Evolutionary conservation across 371 early-diverging fungal genomes (phyloP).

Genomic region (Coemansia sp.): DNA sequence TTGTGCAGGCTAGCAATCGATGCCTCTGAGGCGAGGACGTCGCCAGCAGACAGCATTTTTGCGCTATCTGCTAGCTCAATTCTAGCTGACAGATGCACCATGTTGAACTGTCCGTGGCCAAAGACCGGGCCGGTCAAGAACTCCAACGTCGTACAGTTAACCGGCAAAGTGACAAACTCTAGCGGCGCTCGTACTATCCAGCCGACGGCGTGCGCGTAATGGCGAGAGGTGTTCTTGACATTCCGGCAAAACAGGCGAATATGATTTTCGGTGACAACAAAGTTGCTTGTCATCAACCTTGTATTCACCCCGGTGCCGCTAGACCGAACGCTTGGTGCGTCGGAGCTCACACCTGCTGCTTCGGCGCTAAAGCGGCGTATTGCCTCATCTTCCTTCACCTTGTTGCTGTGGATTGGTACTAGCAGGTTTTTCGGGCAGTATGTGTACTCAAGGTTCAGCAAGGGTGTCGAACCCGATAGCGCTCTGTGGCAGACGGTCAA

Average conservation of each 20-base stretch:
- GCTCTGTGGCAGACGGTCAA: slow-evolving; percentile 44
- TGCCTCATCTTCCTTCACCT: slow-evolving; percentile 80
- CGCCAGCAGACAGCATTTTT: no score
- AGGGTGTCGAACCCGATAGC: slow-evolving; percentile 34
- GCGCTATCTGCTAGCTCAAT: no score
- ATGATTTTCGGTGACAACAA: slow-evolving; percentile 60
- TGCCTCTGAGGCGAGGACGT: no score
- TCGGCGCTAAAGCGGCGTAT: slow-evolving; percentile 84
- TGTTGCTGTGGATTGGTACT: slow-evolving; percentile 85
- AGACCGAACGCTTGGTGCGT: background rate
- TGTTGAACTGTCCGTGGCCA: background rate
- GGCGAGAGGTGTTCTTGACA: slow-evolving; percentile 83
- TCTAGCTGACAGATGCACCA: background rate
- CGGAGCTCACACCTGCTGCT: slow-evolving; percentile 62
- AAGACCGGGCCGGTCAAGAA: background rate
- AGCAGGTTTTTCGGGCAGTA: slow-evolving; percentile 78
- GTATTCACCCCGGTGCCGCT: background rate
- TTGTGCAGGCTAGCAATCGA: no score
- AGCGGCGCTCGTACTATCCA: slow-evolving; percentile 74
- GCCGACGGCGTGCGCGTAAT: slow-evolving; percentile 76
- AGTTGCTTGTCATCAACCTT: slow-evolving; percentile 31
- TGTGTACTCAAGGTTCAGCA: slow-evolving; percentile 67
- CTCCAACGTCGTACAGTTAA: background rate
- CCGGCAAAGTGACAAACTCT: slow-evolving; percentile 75
- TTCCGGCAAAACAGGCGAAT: slow-evolving; percentile 75